Evolutionary conservation across 1,284 basidiomycete species (phyloP).

Genomic region (Ustilago tritici): DNA sequence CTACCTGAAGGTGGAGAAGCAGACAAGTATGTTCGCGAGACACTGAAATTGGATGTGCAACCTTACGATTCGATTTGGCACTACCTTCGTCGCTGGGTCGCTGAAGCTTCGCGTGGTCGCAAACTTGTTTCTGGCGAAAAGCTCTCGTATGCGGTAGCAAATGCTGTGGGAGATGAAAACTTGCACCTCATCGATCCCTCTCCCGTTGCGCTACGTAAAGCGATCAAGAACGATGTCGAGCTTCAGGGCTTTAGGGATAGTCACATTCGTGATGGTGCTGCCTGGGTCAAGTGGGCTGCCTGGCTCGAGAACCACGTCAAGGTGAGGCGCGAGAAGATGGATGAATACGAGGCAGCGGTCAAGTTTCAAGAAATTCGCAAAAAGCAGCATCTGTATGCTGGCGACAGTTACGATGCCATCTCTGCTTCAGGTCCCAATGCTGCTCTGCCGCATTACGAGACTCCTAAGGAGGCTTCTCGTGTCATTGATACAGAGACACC

Average conservation of each 20-base stretch:
- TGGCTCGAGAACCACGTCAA: constrained; percentile 66
- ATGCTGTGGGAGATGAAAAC: constrained; percentile 54
- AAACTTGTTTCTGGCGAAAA: constrained; percentile 58
- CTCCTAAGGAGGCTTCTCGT: constrained; percentile 51
- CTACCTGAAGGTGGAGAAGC: constrained; percentile 30
- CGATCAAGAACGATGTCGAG: constrained; percentile 64
- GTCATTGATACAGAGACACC: constrained; percentile 62
- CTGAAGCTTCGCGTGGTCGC: constrained; percentile 20
- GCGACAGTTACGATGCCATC: constrained; percentile 67
- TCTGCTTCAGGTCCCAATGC: constrained; percentile 63
- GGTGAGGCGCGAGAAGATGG: constrained; percentile 34
- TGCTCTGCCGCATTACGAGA: constrained; percentile 67
- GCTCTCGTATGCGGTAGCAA: constrained; percentile 57
- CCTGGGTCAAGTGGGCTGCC: constrained; percentile 67
- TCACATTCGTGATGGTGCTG: constrained; percentile 65
- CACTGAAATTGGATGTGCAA: constrained; percentile 40
- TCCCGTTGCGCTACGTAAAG: constrained; percentile 60
- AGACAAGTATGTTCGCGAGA: constrained; percentile 41
- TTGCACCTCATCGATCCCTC: constrained; percentile 32
- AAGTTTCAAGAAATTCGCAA: constrained; percentile 47
- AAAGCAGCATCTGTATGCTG: constrained; percentile 54
- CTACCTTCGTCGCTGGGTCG: constrained; percentile 42
- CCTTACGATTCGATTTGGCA: constrained; percentile 53
- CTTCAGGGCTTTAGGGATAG: constrained; percentile 59
- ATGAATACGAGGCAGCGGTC: constrained; percentile 61